phyloP scores from a whole-genome alignment of 2,329 filamentous ascomycete genomes.

The Dryadomyces quercivorus region DNA sequence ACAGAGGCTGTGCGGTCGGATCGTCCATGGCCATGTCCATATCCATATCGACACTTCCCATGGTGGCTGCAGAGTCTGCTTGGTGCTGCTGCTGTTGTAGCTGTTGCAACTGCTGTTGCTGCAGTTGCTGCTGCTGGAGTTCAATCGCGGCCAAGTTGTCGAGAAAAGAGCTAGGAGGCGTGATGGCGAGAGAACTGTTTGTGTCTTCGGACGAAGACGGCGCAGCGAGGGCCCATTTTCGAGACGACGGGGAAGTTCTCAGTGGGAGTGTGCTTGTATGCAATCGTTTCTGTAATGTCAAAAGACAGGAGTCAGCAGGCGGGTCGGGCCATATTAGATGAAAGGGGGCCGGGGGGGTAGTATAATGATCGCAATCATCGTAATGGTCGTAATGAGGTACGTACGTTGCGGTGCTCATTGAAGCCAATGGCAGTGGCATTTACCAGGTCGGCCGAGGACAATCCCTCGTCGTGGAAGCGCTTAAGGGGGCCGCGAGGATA shows the following conservation, averaged over 20 bases:
- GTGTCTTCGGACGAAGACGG: slow-evolving; percentile 10
- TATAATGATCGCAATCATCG: background rate
- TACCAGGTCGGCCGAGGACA: slow-evolving; percentile 17
- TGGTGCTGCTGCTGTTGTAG: slow-evolving; percentile 6
- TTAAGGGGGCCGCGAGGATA: slow-evolving; percentile 29
- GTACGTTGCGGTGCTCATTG: slow-evolving; percentile 37
- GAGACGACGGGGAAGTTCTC: slow-evolving; percentile 30
- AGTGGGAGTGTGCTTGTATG: slow-evolving; percentile 34
- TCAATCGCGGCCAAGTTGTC: slow-evolving; percentile 13
- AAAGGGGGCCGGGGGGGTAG: background rate
- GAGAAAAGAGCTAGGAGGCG: slow-evolving; percentile 26
- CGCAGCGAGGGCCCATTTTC: slow-evolving; percentile 20
- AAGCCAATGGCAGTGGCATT: slow-evolving; percentile 27
- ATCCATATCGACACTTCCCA: slow-evolving; percentile 25
- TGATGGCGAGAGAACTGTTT: slow-evolving; percentile 19
- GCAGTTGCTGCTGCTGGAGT: slow-evolving; percentile 5
- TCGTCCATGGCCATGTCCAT: slow-evolving; percentile 39
- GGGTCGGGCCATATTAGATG: background rate
- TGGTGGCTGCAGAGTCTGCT: slow-evolving; percentile 1
- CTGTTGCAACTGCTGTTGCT: no score
- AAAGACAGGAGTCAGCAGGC: slow-evolving; percentile 4
- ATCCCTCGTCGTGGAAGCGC: slow-evolving; percentile 32
- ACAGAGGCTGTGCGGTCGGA: slow-evolving; percentile 12
- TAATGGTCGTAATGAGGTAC: slow-evolving; percentile 9
- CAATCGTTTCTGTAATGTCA: slow-evolving; percentile 35